A percentile compares a stretch with the other conserved stretches of the same genome.
phyloP scores from a whole-genome alignment of 192 early-diverging fungal species.

The Helicostylum pulchrum region DNA sequence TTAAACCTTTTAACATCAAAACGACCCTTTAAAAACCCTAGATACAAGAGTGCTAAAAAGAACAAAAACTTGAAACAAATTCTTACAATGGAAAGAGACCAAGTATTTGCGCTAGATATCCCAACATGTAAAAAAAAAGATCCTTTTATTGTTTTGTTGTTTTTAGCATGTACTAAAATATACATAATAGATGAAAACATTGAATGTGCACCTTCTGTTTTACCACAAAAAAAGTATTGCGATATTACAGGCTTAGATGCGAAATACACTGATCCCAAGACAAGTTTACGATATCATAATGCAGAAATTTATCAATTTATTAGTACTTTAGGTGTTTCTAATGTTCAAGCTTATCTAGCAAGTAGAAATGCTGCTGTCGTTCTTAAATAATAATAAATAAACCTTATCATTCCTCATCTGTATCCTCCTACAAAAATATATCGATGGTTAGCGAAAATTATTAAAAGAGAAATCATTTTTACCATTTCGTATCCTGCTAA shows the following conservation, averaged over 20 bases:
- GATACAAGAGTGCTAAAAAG: conserved; percentile 63
- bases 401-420: conserved; percentile 24
- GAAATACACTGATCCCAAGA: conserved; percentile 86
- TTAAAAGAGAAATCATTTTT: neutral
- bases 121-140: conserved; percentile 55
- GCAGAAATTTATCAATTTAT: conserved; percentile 79
- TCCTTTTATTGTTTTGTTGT: neutral
- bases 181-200: conserved; percentile 66
- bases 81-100: conserved; percentile 62
- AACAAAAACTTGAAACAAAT: conserved; percentile 83
- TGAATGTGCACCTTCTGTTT: conserved; percentile 78
- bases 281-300: conserved; percentile 76
- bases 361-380: conserved; percentile 77
- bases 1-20: conserved; percentile 10
- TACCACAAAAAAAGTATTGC: conserved; percentile 87
- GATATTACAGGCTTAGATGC: conserved; percentile 87
- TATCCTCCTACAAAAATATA: neutral
- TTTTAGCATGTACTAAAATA: neutral
- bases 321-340: conserved; percentile 64
- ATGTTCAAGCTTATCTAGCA: conserved; percentile 78
- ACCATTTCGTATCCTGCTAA: conserved; percentile 32
- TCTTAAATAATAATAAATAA: conserved; percentile 37
- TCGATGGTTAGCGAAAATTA: conserved; percentile 2
- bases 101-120: conserved; percentile 54
- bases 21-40: conserved; percentile 69